Evolutionary conservation across 495 filamentous ascomycete genomes (phyloP), one percentile per base, ranked within the genome.

Genomic region (Penicillium robsamsonii): DNA sequence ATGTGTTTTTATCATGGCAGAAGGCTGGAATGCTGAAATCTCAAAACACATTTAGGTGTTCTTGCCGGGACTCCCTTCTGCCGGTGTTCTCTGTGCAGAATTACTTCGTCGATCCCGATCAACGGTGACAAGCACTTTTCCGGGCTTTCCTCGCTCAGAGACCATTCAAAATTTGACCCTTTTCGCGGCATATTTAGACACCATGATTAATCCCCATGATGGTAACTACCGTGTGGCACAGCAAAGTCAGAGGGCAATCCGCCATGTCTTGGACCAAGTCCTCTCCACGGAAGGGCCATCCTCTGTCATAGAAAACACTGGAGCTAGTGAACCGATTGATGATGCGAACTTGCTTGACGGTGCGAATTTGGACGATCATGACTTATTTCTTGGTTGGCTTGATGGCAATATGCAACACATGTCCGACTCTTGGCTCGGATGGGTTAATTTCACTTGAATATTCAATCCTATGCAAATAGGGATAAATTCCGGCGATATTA

Each of bases 101-200:
- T 71, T 87, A 9, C 69, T 84, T 1, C 67, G 64, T 15, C 54
- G 42, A 17, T 59, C 59, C 20, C 59, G 49, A 12, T 40, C 56
- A 4, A 4, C 50, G 9, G 20, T 50, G 25, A 31, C 25, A 20
- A 11, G 25, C 10, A 17, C 45, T 22, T 41, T 15, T 7, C 24
- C 42, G 0, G 27, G 13, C 53, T 67, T 79, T 6, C 76, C 81
- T 0, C 75, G 81, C 12, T 84, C 83, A 0, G 77, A 82, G 45
- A 76, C 81, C n/a, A 81, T 85, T 17, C 83, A 85, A 54, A 80
- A 81, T 45, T 74, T 86, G 2, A 83, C 78, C 45, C 71, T 84
- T 44, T 81, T 85, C 48, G 60, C 63, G 0, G 62, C 67, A 4
- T 50, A 70, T 30, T 33, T 73, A 5, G 63, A 65, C 8, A 64